Base-by-base conservation (phyloP, 805 yeast genomes). In the Maudiozyma barnettii region DNA sequence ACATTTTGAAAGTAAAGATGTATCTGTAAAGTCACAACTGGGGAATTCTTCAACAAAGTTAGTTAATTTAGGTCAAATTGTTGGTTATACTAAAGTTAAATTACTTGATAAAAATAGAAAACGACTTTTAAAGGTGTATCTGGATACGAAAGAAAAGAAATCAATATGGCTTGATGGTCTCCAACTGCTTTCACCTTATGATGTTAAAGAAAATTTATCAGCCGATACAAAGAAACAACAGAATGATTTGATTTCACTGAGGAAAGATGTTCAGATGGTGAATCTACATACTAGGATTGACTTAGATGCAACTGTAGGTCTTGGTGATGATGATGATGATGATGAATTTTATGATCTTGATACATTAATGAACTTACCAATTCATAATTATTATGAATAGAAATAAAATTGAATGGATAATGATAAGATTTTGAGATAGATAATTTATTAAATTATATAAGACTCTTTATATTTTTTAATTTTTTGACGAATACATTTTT, bases 161-260 rank as follows among this genome's bases (percentile, higher is more conserved):
- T 77, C 76, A 46, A 76, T 81, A 7, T 87, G 95, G 95, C 67
- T 82, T 33, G 95, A 87, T 64, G 95, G 95, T 0, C 62, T 86
- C 46, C 78, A 77, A 56, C 66, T 79, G 59, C 58, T 78, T 33
- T 66, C 72, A 19, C 45, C 70, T 57, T 44, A 49, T 47, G 45
- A 59, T 55, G 20, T 65, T 57, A 45, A 49, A 22, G 44, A 47
- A 13, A 47, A 51, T 9, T 51, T 74, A 16, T 74, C 80, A 1
- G 59, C 58, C 0, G 77, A 72, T 18, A 70, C 81, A 6, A 61
- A 63, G 47, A 57, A 55, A 19, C 80, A 78, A 51, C 63, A 77
- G 14, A 64, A 65, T 3, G 67, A 68, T 39, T 58, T 79, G 43
- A 65, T 71, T 26, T 70, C 69, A 26, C 59, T 78, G 30, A 70